A percentile compares a stretch with the other conserved stretches of the same genome.
These are phyloP conservation scores for Xylaria sp. DNA, from an alignment of 2,329 filamentous ascomycete species.

Conservation along the genomic window DNA sequence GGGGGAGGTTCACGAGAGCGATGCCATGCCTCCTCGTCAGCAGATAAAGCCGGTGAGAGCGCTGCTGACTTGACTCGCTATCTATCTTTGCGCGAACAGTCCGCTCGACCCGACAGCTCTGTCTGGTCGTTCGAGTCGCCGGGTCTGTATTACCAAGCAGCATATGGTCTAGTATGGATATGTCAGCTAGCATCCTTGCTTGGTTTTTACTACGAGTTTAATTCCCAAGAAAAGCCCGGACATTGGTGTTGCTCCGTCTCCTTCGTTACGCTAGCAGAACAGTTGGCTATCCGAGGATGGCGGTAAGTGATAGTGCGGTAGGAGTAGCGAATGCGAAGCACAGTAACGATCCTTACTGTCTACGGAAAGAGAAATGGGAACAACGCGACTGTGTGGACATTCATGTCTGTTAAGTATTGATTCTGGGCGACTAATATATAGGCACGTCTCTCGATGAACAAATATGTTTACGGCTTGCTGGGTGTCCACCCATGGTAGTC, in stretches of 20 bases:
- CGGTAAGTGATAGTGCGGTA: background rate
- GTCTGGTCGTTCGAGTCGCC: background rate
- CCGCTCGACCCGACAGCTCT: background rate
- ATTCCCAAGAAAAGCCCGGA: background rate
- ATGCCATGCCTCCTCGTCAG: slow-evolving; percentile 8
- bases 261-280: slow-evolving; percentile 3
- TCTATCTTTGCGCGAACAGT: slow-evolving; percentile 5
- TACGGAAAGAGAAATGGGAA: background rate
- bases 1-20: slow-evolving; percentile 7
- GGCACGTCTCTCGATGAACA: background rate
- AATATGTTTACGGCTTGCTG: background rate
- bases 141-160: slow-evolving; percentile 3
- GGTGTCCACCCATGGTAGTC: slow-evolving; percentile 1
- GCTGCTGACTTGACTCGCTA: background rate
- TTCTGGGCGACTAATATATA: slow-evolving; percentile 1
- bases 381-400: background rate
- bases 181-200: background rate
- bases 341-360: background rate
- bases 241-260: slow-evolving; percentile 24
- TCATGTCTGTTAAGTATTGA: background rate
- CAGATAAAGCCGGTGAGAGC: background rate
- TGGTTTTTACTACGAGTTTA: background rate
- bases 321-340: slow-evolving; percentile 7
- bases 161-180: background rate
- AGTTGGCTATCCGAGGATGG: background rate